A percentile compares a stretch with the other conserved stretches of the same genome.
phyloP scores from a whole-genome alignment of 306 rosid species.

The Begonia loranthoides region DNA sequence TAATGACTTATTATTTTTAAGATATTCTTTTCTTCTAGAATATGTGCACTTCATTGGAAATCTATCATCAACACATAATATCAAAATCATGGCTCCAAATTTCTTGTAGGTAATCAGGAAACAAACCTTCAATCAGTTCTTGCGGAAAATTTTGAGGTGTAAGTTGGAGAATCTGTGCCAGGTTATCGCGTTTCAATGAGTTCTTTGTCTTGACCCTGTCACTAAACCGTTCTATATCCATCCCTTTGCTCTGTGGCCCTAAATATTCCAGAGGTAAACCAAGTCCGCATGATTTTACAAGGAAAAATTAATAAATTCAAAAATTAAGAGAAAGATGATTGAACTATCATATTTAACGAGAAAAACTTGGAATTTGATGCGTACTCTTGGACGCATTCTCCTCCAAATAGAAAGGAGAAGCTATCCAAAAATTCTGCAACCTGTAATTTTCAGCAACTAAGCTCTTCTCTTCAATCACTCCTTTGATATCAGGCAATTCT shows the following conservation, averaged over 20 bases:
- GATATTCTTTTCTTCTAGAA: no score
- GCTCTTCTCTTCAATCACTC: neutral
- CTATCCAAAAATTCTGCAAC: conserved; percentile 6
- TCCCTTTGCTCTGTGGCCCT: conserved; percentile 3
- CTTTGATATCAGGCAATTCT: conserved; percentile 5
- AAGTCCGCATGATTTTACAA: neutral
- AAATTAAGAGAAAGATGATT: no score
- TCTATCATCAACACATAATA: no score
- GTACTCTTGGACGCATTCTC: conserved; percentile 9
- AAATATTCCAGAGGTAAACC: conserved; percentile 1
- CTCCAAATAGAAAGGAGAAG: conserved; percentile 10
- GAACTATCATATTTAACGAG: no score
- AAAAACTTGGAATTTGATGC: neutral
- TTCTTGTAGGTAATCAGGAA: neutral
- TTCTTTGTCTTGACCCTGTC: conserved; percentile 5
- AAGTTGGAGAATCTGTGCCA: conserved; percentile 8
- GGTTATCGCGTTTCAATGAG: conserved; percentile 5
- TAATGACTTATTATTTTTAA: no score
- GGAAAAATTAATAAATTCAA: no score
- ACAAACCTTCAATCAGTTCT: conserved; percentile 13
- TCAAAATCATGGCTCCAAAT: no score
- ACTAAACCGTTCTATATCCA: conserved; percentile 7
- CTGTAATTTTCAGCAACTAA: neutral
- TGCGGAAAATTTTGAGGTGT: conserved; percentile 10
- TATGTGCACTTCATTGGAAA: no score